A percentile compares a stretch with the other conserved stretches of the same genome.
phyloP scores from a whole-genome alignment of 78 protist genomes.

The Abeoforma whisleri region DNA sequence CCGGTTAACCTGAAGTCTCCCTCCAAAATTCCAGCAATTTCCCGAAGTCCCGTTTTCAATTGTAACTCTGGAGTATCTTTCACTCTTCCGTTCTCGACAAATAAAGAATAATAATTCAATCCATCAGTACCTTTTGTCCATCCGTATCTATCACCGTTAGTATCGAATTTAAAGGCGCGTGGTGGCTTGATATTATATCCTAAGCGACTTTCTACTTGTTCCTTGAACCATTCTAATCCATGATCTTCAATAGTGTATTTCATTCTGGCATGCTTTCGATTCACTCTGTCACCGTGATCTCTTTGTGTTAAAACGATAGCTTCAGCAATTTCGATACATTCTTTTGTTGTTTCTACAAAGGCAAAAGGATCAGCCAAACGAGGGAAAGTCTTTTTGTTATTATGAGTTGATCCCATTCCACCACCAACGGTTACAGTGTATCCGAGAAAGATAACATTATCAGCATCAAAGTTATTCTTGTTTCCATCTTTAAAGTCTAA shows the following conservation, averaged over 20 bases:
- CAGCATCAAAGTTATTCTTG: too few relatives aligned
- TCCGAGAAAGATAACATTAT: too few relatives aligned
- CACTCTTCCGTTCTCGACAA: conserved; percentile 52
- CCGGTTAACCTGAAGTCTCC: conserved; percentile 59
- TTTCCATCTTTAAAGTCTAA: background rate
- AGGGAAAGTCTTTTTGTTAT: conserved; percentile 47
- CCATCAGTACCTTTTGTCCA: conserved; percentile 60
- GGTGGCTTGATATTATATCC: conserved; percentile 40
- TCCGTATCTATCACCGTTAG: conserved; percentile 51
- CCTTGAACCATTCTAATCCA: conserved; percentile 49
- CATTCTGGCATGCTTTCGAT: conserved; percentile 49
- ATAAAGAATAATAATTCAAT: conserved; percentile 34
- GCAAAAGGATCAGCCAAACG: conserved; percentile 43
- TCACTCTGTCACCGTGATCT: conserved; percentile 68
- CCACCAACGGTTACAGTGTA: conserved; percentile 55
- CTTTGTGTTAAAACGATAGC: conserved; percentile 52
- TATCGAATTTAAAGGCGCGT: conserved; percentile 23
- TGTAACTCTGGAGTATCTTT: conserved; percentile 33
- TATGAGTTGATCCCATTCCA: conserved; percentile 58
- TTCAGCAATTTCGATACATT: conserved; percentile 46
- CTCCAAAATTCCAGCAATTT: conserved; percentile 26
- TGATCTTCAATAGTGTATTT: conserved; percentile 57
- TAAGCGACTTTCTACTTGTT: conserved; percentile 38
- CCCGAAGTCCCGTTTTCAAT: conserved; percentile 56
- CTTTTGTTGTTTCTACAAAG: conserved; percentile 30